Evolutionary conservation across 371 early-diverging fungal genomes (phyloP).

Genomic region (Saksenaea vasiformis): DNA sequence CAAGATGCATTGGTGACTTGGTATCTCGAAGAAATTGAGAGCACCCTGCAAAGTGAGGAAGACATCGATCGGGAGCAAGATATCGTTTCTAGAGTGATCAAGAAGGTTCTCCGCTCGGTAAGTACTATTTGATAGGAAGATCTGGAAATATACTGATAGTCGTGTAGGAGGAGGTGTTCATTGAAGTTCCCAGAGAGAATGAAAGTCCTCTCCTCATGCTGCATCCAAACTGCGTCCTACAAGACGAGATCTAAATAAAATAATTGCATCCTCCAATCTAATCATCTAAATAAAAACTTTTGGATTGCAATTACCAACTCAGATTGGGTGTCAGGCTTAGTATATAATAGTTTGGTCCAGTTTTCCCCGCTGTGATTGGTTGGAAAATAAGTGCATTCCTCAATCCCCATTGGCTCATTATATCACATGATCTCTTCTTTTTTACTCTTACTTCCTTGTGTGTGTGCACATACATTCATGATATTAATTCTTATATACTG

Average conservation of each 20-base stretch:
- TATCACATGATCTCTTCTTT: no score
- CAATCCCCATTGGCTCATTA: no score
- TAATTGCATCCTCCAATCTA: neutral
- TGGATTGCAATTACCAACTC: no score
- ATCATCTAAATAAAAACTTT: neutral
- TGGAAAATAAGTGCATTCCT: no score
- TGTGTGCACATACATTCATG: no score
- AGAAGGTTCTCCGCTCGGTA: slow-evolving; percentile 72
- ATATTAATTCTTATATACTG: no score
- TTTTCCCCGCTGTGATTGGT: no score
- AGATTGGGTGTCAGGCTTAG: no score
- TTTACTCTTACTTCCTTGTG: no score
- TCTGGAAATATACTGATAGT: neutral
- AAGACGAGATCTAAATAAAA: slow-evolving; percentile 17
- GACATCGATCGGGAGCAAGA: slow-evolving; percentile 66
- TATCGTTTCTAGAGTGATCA: slow-evolving; percentile 79
- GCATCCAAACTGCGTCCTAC: slow-evolving; percentile 61
- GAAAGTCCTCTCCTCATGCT: slow-evolving; percentile 58
- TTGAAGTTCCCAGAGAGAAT: slow-evolving; percentile 45
- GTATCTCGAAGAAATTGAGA: slow-evolving; percentile 76
- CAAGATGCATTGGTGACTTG: slow-evolving; percentile 77
- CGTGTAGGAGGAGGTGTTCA: slow-evolving; percentile 41
- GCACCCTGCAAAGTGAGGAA: slow-evolving; percentile 71
- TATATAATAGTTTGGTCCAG: no score
- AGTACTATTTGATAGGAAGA: slow-evolving; percentile 15